phyloP scores from a whole-genome alignment of 176 grass and related monocot genomes.

The Poa pratensis region DNA sequence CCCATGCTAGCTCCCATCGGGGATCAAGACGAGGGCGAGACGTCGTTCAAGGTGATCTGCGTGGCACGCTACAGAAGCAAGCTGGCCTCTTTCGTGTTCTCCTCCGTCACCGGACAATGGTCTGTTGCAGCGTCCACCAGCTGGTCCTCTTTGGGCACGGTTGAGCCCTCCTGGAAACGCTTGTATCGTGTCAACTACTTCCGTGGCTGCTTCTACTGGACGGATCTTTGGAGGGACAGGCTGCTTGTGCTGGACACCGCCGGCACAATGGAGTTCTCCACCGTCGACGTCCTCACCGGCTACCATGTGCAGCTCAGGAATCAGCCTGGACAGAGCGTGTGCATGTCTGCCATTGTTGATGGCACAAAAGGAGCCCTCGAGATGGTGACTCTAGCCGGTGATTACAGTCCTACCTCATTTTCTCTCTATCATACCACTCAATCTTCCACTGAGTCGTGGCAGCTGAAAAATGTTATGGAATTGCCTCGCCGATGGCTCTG shows the following conservation, averaged over 20 bases:
- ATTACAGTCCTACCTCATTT: not conserved
- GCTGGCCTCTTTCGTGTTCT: not conserved
- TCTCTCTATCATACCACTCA: not conserved
- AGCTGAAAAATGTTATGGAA: not conserved
- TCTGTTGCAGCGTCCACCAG: not conserved
- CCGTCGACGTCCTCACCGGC: not conserved
- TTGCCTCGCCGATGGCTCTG: not conserved
- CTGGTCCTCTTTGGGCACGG: slow-evolving; percentile 25
- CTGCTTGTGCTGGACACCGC: not conserved
- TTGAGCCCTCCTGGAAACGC: not conserved
- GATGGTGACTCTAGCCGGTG: not conserved
- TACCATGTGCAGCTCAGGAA: not conserved
- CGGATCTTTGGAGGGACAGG: not conserved
- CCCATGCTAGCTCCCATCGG: not conserved
- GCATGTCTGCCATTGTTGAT: not conserved
- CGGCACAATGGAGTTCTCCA: slow-evolving; percentile 25
- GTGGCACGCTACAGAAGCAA: not conserved
- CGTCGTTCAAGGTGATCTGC: slow-evolving; percentile 32
- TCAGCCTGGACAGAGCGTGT: not conserved
- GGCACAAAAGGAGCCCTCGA: not conserved
- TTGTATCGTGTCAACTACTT: not conserved
- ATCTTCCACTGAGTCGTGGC: not conserved
- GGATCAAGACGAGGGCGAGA: not conserved
- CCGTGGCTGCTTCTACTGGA: slow-evolving; percentile 36
- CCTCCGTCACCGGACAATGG: slow-evolving; percentile 4